Evolutionary conservation across 108 stramenopile genomes (phyloP), one percentile per base, ranked within the genome.

Genomic region (Epithemia pelagica): DNA sequence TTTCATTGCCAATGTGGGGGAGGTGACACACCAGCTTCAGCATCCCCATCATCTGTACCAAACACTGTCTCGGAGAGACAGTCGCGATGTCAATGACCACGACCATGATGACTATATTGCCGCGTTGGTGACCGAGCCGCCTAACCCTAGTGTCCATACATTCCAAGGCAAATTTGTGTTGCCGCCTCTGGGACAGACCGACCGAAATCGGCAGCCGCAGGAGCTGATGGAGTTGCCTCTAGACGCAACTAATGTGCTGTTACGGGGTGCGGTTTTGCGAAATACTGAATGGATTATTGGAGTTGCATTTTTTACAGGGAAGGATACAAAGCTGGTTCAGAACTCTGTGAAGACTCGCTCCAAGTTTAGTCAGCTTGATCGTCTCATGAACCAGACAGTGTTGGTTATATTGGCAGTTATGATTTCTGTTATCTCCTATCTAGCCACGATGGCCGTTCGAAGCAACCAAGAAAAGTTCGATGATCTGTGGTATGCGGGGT

Each of bases 251-350:
- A 89, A 96, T 60, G 58, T 99, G 46, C 69, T 99, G 33, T 79
- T 99, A 0, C 86, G 98, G 29, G 98, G 98, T 29, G 95, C 94
- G 32, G 79, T 90, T 18, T 78, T 99, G 52, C 82, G 96, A 29
- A 99, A 99, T 80, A 98, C 97, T 2, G 89, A 94, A 68, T 97
- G 96, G 96, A 95, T 85, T 20, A 83, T 97, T 64, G 96, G 96
- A 18, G 59, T 97, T 5, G 95, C 95, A 30, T 95, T 89, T 61
- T 97, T 96, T 75, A 97, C 98, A n/a, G 98, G 98, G 23, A 75
- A 72, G 18, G 96, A 99, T 65, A 97, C 96, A 3, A 97, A 97
- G 70, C 68, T 99, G 23, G 87, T 92, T 21, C 82, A 83, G 76
- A 97, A 97, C 70, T 89, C 94, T 22, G 76, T 96, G 32, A 80